Evolutionary conservation across 352 stramenopile genomes (phyloP), one percentile per base, ranked within the genome.

Genomic region (Phytopythium litorale): DNA sequence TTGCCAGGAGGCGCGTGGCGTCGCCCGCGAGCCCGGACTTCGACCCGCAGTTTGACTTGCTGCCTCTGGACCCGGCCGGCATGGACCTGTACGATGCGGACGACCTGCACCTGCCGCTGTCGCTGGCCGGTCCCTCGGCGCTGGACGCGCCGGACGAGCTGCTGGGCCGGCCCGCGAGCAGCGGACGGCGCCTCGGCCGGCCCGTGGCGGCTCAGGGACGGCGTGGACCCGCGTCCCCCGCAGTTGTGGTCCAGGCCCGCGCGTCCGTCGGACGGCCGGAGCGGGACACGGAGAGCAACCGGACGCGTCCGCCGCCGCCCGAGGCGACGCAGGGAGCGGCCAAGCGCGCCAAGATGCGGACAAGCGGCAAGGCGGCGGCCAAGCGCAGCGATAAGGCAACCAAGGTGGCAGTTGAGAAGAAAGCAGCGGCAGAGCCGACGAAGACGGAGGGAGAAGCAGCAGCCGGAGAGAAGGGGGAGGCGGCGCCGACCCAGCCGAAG

Each of bases 401-500:
- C 48, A 54, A 54, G n/a, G 0, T 16, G 18, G 43, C 19, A 7
- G 12, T 4, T 0, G 11, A 21, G 4, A 28, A 0, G 8, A 23
- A 15, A 40, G 25, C 30, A 28, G 50, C 30, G 19, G 50, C 13
- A 16, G 50, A 21, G 5, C 1, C 19, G 16, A 33, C n/a, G 48
- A 37, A n/a, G 25, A 38, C 1, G 5, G 12, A 40, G 8, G 35
- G 35, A 40, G 35, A 15, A 1, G 35, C 8, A 40, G 35, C 1
- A 40, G n/a, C n/a, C n/a, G 35, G 12, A 40, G 35, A 40, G 35
- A 40, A 40, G 35, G 56, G 37, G 11, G 12, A 19, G 0, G 38
- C 25, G 19, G 21, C 32, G 5, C 45, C 37, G n/a, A 40, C 19
- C 3, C 68, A 76, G 13, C 66, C 71, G n/a, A 92, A 92, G 63